Percentiles rank a stretch among this genome's conserved stretches.
Conservation (phyloP, 768 basidiomycete species). For the Rhodotorula diobovata region DNA sequence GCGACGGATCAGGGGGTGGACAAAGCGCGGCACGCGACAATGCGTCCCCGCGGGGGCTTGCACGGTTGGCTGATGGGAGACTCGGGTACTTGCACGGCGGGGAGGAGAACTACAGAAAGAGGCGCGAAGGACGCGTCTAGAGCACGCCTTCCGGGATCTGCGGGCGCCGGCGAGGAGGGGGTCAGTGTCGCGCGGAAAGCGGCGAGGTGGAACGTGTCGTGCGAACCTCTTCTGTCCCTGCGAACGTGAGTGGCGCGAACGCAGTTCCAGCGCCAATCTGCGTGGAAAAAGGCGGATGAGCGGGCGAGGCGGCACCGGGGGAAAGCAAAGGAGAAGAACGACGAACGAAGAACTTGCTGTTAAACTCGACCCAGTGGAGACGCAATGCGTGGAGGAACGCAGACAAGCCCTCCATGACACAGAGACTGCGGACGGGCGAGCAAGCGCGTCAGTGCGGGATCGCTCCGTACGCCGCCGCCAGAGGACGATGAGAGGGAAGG, state of each 20-base stretch:
- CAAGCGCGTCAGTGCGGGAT: rapidly evolving
- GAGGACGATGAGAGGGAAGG: not conserved
- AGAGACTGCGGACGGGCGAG: conserved; percentile 58
- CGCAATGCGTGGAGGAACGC: conserved; percentile 95
- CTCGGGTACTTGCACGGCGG: not conserved
- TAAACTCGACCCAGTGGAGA: conserved; percentile 91
- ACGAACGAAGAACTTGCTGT: conserved; percentile 61
- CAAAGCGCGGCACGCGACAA: too few species aligned
- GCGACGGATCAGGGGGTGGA: too few species aligned
- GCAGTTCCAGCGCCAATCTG: conserved; percentile 86
- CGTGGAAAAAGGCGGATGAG: conserved; percentile 64
- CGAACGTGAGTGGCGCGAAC: conserved; percentile 82
- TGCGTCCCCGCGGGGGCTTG: too few species aligned
- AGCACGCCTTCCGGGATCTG: conserved; percentile 18
- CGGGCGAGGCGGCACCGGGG: not conserved
- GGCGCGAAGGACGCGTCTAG: not conserved
- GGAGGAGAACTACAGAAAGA: not conserved
- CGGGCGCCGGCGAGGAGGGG: not conserved
- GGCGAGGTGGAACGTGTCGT: too few species aligned
- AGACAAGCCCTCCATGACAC: conserved; percentile 94
- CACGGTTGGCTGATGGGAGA: not conserved
- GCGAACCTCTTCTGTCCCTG: conserved; percentile 53
- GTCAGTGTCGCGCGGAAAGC: not conserved
- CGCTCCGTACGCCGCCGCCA: not conserved
- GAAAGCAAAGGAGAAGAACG: not conserved